Evolutionary conservation across 2,329 filamentous ascomycete species (phyloP), one percentile per base, ranked within the genome.

Genomic region (Diplodia intermedia): DNA sequence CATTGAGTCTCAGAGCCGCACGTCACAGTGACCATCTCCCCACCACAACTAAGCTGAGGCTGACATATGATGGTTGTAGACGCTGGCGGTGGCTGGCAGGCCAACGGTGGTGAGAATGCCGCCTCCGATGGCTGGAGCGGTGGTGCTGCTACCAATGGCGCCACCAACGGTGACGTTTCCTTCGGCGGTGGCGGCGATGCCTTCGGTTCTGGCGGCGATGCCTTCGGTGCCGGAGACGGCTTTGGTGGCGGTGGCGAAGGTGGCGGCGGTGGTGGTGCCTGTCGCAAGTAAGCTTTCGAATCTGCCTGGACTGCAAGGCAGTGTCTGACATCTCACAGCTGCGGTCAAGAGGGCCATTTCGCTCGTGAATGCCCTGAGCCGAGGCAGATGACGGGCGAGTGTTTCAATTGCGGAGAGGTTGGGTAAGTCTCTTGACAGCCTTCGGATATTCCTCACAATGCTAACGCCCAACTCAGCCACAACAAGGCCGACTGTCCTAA

Each of bases 401-500:
- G 87, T 80, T 89, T 79, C 82, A 89, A 89, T 77, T 90, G 87
- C 70, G 85, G 86, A 65, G 77, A 88, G 71, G 72, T 79, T 38
- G 86, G 82, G 82, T 82, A 75, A 72, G 79, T 74, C 7, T 56
- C 31, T 38, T 4, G 2, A 6, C 1, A 23, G 15, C 23, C 3
- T 20, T 43, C 31, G 67, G 74, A 71, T 54, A 73, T 66, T n/a
- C 38, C 23, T 65, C 33, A 61, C 26, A 49, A 31, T 18, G 20
- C 20, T 53, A 26, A 53, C 26, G 20, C 20, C 20, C 4, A 5
- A 57, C 20, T 31, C 66, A 85, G 88, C 15, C 89, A 91, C 81
- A 86, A 82, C 77, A 90, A 88, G 77, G 78, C 83, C 1, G 88
- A 90, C 8, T 90, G 89, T 73, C 72, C 86, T 20, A 88, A 89